Evolutionary conservation across 2,329 filamentous ascomycete species (phyloP).

Genomic region (Colletotrichum sp.): DNA sequence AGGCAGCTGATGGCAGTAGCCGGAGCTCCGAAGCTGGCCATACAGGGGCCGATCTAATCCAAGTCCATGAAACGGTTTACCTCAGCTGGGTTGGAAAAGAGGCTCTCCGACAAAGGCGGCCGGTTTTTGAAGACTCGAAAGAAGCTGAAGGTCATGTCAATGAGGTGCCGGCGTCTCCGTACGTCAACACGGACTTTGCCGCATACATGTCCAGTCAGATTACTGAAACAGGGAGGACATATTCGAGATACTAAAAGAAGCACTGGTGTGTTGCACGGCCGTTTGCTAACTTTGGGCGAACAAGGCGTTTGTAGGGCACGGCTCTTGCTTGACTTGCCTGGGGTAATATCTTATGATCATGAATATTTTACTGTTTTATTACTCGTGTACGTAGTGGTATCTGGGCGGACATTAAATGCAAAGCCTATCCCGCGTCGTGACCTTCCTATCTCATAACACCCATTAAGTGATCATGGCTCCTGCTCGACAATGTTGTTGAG

Average conservation of each 20-base stretch:
- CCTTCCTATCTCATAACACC: background rate
- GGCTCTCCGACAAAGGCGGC: constrained; percentile 19
- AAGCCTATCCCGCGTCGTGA: background rate
- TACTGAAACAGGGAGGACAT: background rate
- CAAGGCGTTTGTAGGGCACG: background rate
- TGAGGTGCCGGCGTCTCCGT: constrained; percentile 4
- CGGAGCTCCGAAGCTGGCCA: background rate
- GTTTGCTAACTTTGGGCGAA: background rate
- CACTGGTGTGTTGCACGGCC: background rate
- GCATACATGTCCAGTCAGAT: background rate
- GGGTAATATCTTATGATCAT: background rate
- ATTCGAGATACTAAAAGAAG: background rate
- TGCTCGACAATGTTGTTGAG: constrained; percentile 45
- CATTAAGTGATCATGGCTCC: constrained; percentile 34
- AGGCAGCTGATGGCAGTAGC: constrained; percentile 27
- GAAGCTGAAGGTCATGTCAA: background rate
- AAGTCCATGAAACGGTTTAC: constrained; percentile 42
- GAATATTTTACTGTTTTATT: constrained; percentile 5
- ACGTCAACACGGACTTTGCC: constrained; percentile 17
- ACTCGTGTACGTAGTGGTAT: constrained; percentile 15
- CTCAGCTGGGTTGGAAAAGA: constrained; percentile 38
- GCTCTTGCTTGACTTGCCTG: background rate
- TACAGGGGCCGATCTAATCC: constrained; percentile 29
- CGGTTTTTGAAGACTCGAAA: background rate
- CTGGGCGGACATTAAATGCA: background rate